Conservation (phyloP, 1,139 yeast genomes). For the Candida anutae region DNA sequence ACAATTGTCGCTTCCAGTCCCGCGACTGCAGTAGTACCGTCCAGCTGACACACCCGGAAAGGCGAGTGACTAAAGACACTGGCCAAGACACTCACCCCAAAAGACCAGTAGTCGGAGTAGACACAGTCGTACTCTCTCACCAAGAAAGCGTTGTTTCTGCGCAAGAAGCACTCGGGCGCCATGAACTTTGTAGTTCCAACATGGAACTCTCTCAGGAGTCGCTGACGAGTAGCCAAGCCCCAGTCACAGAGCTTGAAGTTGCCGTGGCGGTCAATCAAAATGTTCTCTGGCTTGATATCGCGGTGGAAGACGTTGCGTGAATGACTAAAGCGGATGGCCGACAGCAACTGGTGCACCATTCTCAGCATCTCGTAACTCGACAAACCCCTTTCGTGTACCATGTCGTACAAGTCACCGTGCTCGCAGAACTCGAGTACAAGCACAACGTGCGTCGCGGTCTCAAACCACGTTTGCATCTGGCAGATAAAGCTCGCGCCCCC, state of each 20-base stretch:
- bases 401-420: slow-evolving; percentile 44
- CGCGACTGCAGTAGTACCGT: too few species aligned
- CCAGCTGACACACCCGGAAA: too few species aligned
- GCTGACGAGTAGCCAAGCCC: slow-evolving; percentile 42
- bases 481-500: slow-evolving; percentile 37
- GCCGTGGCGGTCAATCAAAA: slow-evolving; percentile 32
- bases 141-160: slow-evolving; percentile 7
- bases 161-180: slow-evolving; percentile 43
- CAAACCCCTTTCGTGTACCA: slow-evolving; percentile 19
- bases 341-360: slow-evolving; percentile 26
- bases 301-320: slow-evolving; percentile 41
- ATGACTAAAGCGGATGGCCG: slow-evolving; percentile 36
- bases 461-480: slow-evolving; percentile 36
- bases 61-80: slow-evolving; percentile 44
- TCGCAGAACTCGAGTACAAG: slow-evolving; percentile 44
- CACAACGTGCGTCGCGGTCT: slow-evolving; percentile 31
- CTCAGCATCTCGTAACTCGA: slow-evolving; percentile 8
- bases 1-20: slow-evolving; percentile 13
- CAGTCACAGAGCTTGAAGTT: slow-evolving; percentile 47
- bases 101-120: slow-evolving; percentile 36
- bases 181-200: slow-evolving; percentile 53
- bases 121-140: slow-evolving; percentile 23
- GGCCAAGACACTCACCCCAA: slow-evolving; percentile 37
- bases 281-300: slow-evolving; percentile 50
- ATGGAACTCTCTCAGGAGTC: slow-evolving; percentile 34